A percentile compares a stretch with the other conserved stretches of the same genome.
Evolutionary conservation across 225 moss, liverwort and hornwort species (phyloP).

Genomic region (Thuidium tamariscinum): DNA sequence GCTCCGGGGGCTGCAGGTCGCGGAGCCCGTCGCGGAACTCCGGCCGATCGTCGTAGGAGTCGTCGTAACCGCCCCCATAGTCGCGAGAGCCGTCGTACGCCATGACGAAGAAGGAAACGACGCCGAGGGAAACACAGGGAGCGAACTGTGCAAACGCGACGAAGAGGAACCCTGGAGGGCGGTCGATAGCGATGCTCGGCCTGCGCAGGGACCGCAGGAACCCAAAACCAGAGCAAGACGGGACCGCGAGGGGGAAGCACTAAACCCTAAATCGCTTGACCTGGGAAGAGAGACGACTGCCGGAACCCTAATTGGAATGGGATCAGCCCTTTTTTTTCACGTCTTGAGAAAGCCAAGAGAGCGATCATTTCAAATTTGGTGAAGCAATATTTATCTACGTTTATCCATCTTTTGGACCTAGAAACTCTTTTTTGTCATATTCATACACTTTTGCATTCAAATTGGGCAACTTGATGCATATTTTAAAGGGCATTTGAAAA

Average conservation of each 20-base stretch:
- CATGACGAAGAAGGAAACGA: background rate
- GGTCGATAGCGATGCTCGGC: background rate
- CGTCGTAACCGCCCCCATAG: conserved; percentile 73
- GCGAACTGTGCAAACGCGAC: background rate
- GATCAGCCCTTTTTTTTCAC: no score
- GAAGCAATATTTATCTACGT: no score
- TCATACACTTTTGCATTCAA: no score
- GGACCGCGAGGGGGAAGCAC: background rate
- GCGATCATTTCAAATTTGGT: no score
- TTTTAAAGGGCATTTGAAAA: no score
- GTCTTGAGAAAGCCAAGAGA: no score
- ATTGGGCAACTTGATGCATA: no score
- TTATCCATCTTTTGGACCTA: no score
- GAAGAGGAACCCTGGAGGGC: background rate
- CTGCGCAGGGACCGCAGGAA: background rate
- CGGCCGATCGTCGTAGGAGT: conserved; percentile 88
- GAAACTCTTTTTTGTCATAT: no score
- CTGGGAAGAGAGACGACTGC: background rate
- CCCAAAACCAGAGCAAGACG: background rate
- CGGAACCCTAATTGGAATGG: background rate
- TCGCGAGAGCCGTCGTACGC: conserved; percentile 45
- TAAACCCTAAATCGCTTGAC: background rate
- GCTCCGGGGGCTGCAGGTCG: conserved; percentile 80
- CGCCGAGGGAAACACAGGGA: background rate
- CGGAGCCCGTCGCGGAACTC: conserved; percentile 96